phyloP scores from a whole-genome alignment of 31 red algal species.

The Odonthalia washingtoniensis region DNA sequence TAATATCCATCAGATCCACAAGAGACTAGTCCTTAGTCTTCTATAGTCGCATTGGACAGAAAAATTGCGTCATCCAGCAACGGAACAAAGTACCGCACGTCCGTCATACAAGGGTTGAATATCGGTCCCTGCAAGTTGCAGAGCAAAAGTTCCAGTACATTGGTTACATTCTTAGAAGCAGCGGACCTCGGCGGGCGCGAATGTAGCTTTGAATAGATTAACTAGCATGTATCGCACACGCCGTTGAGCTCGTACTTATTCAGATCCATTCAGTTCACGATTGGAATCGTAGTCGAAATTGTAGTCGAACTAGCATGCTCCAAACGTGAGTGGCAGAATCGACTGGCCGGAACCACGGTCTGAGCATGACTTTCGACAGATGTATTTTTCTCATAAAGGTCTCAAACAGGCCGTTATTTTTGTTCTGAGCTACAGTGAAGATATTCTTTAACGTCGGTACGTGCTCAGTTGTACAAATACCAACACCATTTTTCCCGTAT shows the following conservation, averaged over 20 bases:
- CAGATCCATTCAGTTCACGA: constrained; percentile 1
- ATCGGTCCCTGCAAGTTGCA: background rate
- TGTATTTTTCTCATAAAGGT: background rate
- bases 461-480: background rate
- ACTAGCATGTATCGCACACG: constrained; percentile 19
- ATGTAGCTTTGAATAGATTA: background rate
- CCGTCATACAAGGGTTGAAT: background rate
- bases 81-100: background rate
- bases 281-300: background rate
- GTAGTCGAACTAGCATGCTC: background rate
- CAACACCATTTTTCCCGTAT: background rate
- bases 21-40: background rate
- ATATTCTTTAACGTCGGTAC: background rate
- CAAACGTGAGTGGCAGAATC: constrained; percentile 27
- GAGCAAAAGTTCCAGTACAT: background rate
- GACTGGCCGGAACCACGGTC: background rate
- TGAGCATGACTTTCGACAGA: background rate
- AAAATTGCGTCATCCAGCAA: background rate
- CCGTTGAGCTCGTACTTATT: background rate
- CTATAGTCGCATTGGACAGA: too few relatives aligned
- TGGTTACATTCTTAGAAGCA: background rate
- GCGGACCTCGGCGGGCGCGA: background rate
- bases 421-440: background rate
- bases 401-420: background rate
- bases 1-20: constrained; percentile 35